Evolutionary conservation across 2,329 filamentous ascomycete species (phyloP).

Genomic region (Hypoxylon sp.): DNA sequence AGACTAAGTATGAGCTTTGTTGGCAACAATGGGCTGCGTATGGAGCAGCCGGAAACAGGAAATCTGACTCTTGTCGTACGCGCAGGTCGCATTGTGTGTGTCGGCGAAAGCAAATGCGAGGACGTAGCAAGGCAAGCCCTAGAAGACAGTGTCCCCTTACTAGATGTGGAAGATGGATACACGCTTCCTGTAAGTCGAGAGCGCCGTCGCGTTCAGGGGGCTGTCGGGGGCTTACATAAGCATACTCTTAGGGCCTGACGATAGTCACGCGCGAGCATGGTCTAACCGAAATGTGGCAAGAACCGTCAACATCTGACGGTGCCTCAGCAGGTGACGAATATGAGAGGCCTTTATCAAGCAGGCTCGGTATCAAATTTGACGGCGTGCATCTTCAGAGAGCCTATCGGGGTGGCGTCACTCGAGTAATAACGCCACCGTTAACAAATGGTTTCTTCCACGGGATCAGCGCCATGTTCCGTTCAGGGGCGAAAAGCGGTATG

Average conservation of each 20-base stretch:
- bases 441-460: constrained; percentile 41
- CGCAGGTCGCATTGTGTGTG: constrained; percentile 30
- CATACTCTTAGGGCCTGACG: constrained; percentile 29
- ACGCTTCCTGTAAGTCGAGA: constrained; percentile 32
- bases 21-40: constrained; percentile 23
- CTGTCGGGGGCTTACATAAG: constrained; percentile 13
- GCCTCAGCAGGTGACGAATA: constrained; percentile 33
- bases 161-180: constrained; percentile 31
- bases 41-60: constrained; percentile 25
- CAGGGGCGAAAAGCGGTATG: constrained; percentile 40
- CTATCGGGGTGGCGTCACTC: constrained; percentile 36
- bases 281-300: constrained; percentile 36
- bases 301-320: constrained; percentile 41
- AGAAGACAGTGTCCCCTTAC: constrained; percentile 16
- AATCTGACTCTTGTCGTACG: constrained; percentile 39
- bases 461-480: constrained; percentile 37
- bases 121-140: constrained; percentile 15
- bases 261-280: constrained; percentile 40
- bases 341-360: constrained; percentile 29
- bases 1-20: constrained; percentile 34
- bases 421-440: constrained; percentile 38
- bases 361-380: constrained; percentile 40
- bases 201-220: neutral
- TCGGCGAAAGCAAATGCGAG: constrained; percentile 34
- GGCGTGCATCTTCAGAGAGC: constrained; percentile 39